These are phyloP conservation scores for Trichomonas vaginalis DNA, from an alignment of 208 protist species.

Conservation along the genomic window DNA sequence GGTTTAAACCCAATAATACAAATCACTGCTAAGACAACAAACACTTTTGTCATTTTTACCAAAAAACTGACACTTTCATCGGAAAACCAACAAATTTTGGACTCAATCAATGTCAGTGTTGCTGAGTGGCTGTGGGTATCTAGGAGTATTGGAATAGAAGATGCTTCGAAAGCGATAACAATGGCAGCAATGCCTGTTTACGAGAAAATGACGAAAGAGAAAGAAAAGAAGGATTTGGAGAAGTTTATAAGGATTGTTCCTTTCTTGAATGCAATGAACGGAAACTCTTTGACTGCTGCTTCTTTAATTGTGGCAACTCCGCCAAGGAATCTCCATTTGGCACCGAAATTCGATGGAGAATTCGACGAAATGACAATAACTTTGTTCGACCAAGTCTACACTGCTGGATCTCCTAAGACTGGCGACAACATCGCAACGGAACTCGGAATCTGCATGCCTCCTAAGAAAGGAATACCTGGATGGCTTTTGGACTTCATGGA, in stretches of 20 bases:
- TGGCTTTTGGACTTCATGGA: not conserved
- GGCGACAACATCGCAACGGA: not conserved
- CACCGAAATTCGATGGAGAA: not conserved
- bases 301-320: not conserved
- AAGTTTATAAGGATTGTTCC: not conserved
- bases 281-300: not conserved
- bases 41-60: not conserved
- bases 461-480: not conserved
- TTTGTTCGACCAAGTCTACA: not conserved
- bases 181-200: not conserved
- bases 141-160: not conserved
- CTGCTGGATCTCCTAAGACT: not conserved
- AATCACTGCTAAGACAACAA: not conserved
- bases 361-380: not conserved
- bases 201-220: not conserved
- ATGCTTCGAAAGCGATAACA: not conserved
- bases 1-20: not conserved
- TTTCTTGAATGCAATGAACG: not conserved
- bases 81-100: not conserved
- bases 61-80: not conserved
- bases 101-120: not conserved
- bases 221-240: not conserved
- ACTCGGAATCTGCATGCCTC: not conserved
- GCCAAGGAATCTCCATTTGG: not conserved
- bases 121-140: not conserved